These are phyloP conservation scores for Luffa acutangula DNA, from an alignment of 306 rosid species.

Conservation along the genomic window DNA sequence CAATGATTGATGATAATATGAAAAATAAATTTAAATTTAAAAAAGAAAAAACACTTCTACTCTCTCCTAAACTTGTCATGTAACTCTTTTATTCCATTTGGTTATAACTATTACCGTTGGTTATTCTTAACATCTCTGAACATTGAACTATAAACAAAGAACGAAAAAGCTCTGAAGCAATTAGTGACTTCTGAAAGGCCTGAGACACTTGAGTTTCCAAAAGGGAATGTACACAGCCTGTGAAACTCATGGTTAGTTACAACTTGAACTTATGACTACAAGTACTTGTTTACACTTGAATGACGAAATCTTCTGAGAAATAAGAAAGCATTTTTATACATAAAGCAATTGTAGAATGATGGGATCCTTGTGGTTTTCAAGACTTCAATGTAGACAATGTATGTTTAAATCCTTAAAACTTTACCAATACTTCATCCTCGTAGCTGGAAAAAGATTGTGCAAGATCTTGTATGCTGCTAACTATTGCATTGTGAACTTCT, in stretches of 20 bases:
- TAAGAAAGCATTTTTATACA: neutral
- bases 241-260: neutral
- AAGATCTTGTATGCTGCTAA: conserved; percentile 95
- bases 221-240: neutral
- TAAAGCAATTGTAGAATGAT: neutral
- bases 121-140: neutral
- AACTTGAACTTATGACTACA: neutral
- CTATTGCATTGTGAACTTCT: conserved; percentile 87
- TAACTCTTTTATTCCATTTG: neutral
- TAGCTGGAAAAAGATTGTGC: conserved; percentile 69
- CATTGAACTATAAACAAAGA: neutral
- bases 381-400: neutral
- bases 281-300: neutral
- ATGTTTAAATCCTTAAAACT: neutral
- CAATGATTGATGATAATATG: neutral
- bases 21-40: neutral
- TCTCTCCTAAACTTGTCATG: neutral
- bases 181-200: neutral
- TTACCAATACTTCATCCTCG: conserved; percentile 94
- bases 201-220: neutral
- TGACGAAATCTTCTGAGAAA: neutral
- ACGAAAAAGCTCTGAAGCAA: neutral
- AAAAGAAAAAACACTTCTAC: neutral
- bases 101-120: neutral
- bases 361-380: neutral